Evolutionary conservation across 352 stramenopile genomes (phyloP), one percentile per base, ranked within the genome.

Genomic region (Phytophthora litchii): DNA sequence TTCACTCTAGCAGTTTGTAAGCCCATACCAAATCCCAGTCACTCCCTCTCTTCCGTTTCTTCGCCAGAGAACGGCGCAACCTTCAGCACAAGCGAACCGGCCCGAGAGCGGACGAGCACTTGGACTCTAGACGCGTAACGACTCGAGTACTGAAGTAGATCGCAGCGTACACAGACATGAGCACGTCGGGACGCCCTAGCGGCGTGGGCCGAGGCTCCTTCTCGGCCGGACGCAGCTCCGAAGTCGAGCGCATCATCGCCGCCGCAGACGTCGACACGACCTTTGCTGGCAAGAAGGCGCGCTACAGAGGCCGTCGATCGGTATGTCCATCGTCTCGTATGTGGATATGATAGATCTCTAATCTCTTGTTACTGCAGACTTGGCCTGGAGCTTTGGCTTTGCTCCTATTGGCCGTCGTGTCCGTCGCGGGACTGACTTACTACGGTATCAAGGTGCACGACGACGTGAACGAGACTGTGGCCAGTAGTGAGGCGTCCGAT

Each of bases 241-340:
- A 92, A 46, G 80, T 92, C 41, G 83, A 92, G 74, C 83, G 83
- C 41, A 92, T 92, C 65, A 88, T 92, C 65, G 83, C 83, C 6
- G 67, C 83, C 23, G 83, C 83, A 40, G 83, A 92, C 37, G 80
- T 92, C 14, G 83, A 89, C 70, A 89, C 83, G 40, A 91, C 80
- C 2, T 92, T 90, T 59, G 80, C 80, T 10, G 83, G 83, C 66
- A 90, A 90, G 70, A 91, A 90, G 48, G 72, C 68, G 41, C 73
- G 77, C 27, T 92, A 92, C 52, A 76, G 83, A 45, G 83, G 83
- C 10, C 80, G 83, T 35, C 78, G 80, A 13, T 86, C 83, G 42
- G 82, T 91, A 68, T 50, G 77, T 59, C n/a, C n/a, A n/a, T n/a
- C n/a, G n/a, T n/a, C n/a, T n/a, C n/a, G n/a, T n/a, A n/a, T n/a